A percentile compares a stretch with the other conserved stretches of the same genome.
Conservation (phyloP, 495 filamentous ascomycete genomes). For the Usnea hakonensis region DNA sequence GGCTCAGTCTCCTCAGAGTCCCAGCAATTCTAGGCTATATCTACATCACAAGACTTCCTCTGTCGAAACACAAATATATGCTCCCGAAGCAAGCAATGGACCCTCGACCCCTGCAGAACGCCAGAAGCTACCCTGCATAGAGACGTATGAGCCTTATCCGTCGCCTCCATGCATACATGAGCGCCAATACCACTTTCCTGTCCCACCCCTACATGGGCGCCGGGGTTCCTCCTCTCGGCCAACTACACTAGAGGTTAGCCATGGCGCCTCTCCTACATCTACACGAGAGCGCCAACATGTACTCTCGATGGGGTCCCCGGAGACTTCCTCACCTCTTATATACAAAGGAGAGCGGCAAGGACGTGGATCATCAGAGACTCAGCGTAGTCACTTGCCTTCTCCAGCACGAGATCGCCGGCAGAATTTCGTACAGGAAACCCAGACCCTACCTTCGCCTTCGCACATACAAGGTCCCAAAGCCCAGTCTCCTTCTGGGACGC, state of each 20-base stretch:
- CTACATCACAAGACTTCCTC: conserved; percentile 12
- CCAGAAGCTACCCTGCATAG: neutral
- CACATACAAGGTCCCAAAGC: neutral
- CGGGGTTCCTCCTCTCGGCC: neutral
- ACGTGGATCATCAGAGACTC: neutral
- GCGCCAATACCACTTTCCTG: neutral
- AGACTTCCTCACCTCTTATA: neutral
- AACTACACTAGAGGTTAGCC: neutral
- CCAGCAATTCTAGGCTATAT: neutral
- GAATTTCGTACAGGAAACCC: neutral
- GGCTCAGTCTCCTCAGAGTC: neutral
- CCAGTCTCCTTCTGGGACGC: neutral
- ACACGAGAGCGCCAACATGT: neutral
- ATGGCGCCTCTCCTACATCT: neutral
- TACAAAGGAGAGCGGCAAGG: neutral
- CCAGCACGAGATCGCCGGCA: neutral
- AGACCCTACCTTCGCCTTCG: neutral
- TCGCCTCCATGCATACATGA: no score
- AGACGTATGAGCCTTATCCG: neutral
- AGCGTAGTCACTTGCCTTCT: neutral
- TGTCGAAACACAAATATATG: conserved; percentile 16
- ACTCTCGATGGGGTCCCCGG: neutral
- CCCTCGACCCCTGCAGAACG: conserved; percentile 2
- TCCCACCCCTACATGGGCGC: neutral
- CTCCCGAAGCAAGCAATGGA: neutral